Evolutionary conservation across 257 asterid species (phyloP).

Genomic region (Ligustrum vulgare): DNA sequence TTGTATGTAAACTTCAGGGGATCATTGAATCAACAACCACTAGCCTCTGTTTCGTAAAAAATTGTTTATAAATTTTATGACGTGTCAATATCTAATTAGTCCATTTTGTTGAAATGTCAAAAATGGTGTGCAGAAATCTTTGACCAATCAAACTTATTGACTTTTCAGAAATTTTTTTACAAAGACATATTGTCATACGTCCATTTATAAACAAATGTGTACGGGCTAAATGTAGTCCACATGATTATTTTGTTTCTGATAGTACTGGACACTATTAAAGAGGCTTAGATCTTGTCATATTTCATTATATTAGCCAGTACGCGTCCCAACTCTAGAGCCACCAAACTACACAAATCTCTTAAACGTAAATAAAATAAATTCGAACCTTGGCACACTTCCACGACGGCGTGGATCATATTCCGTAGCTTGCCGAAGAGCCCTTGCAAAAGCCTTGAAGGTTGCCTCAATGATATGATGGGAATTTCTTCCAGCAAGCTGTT

Average conservation of each 20-base stretch:
- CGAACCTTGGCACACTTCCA: constrained; percentile 87
- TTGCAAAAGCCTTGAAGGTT: constrained; percentile 94
- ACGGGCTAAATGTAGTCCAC: neutral
- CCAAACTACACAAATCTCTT: too few species aligned
- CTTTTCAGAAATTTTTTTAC: too few species aligned
- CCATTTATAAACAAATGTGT: too few species aligned
- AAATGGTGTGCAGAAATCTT: too few species aligned
- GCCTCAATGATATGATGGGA: constrained; percentile 99
- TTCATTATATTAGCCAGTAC: neutral
- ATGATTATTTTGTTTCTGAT: neutral
- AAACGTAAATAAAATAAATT: neutral
- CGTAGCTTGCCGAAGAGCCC: constrained; percentile 98
- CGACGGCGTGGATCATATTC: constrained; percentile 80
- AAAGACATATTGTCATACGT: too few species aligned
- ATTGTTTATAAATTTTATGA: too few species aligned
- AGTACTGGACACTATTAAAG: neutral
- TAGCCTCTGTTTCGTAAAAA: too few species aligned
- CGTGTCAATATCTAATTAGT: too few species aligned
- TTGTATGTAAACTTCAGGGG: neutral
- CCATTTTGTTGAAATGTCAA: too few species aligned
- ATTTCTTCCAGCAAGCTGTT: constrained; percentile 84
- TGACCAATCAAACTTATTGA: too few species aligned
- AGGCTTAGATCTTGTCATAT: neutral
- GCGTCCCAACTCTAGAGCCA: neutral
- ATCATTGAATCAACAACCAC: neutral